Evolutionary conservation across 192 early-diverging fungal species (phyloP).

Genomic region (Spizellomyces punctatus): DNA sequence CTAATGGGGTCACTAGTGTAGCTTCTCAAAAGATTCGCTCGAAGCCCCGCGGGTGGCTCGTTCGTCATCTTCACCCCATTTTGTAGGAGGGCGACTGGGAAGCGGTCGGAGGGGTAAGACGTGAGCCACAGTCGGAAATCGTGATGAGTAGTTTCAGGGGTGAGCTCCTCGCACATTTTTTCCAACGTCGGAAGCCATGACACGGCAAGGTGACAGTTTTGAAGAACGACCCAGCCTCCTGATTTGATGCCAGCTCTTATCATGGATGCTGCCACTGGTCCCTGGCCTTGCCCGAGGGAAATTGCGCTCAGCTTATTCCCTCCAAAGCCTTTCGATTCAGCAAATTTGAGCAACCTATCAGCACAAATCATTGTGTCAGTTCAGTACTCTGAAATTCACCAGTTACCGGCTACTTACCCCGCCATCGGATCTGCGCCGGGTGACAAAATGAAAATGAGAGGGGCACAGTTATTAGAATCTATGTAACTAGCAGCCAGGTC

Average conservation of each 20-base stretch:
- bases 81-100: constrained; percentile 62
- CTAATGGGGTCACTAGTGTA: constrained; percentile 61
- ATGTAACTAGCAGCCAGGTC: constrained; percentile 55
- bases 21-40: constrained; percentile 55
- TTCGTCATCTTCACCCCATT: constrained; percentile 70
- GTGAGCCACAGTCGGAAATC: constrained; percentile 65
- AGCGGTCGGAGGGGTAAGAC: constrained; percentile 61
- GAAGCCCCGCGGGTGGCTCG: constrained; percentile 60
- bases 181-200: constrained; percentile 60
- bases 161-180: constrained; percentile 66
- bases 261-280: constrained; percentile 60
- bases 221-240: constrained; percentile 61
- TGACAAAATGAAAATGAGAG: constrained; percentile 63
- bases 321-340: constrained; percentile 53
- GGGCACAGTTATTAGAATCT: constrained; percentile 57
- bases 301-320: constrained; percentile 50
- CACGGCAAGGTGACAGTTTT: constrained; percentile 67
- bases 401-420: constrained; percentile 31
- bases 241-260: constrained; percentile 52
- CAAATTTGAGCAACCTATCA: constrained; percentile 56
- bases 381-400: not conserved
- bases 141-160: constrained; percentile 53
- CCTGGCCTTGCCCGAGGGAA: constrained; percentile 64
- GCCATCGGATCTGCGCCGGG: constrained; percentile 65
- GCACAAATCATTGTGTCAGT: not conserved